Conservation (phyloP, 148 eudicot species). For the Chenopodium quinoa region DNA sequence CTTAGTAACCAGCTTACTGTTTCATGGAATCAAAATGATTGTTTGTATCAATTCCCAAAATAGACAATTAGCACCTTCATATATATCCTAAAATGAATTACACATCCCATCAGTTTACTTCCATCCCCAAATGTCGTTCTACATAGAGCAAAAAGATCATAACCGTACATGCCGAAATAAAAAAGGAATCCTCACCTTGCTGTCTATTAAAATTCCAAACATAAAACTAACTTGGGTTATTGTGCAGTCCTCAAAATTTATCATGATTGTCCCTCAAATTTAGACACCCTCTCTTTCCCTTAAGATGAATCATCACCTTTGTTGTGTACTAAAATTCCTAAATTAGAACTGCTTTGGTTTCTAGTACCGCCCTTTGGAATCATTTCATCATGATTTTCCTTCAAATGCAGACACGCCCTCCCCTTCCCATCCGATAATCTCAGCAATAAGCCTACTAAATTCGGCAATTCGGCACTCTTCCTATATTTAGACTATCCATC, state of each 20-base stretch:
- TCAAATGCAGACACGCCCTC: neutral
- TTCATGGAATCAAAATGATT: neutral
- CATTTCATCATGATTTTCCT: neutral
- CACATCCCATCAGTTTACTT: neutral
- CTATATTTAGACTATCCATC: neutral
- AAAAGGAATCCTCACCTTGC: conserved; percentile 1
- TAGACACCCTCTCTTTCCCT: no score
- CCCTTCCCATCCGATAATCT: neutral
- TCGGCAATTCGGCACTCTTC: neutral
- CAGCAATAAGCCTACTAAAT: neutral
- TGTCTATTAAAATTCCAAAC: neutral
- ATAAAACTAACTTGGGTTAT: neutral
- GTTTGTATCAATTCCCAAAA: neutral
- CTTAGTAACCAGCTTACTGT: neutral
- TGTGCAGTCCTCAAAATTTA: no score
- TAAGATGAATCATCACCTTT: neutral
- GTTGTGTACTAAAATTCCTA: neutral
- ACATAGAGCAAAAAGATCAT: conserved; percentile 8
- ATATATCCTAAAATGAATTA: neutral
- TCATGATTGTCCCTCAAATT: no score
- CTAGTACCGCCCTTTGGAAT: neutral
- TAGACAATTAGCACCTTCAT: neutral
- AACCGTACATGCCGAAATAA: neutral
- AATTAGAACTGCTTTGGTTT: neutral
- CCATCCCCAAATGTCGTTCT: neutral